Percentiles rank a stretch among this genome's conserved stretches.
Evolutionary conservation across 2,329 filamentous ascomycete genomes (phyloP).

Genomic region (Neofusicoccum umdonicola): DNA sequence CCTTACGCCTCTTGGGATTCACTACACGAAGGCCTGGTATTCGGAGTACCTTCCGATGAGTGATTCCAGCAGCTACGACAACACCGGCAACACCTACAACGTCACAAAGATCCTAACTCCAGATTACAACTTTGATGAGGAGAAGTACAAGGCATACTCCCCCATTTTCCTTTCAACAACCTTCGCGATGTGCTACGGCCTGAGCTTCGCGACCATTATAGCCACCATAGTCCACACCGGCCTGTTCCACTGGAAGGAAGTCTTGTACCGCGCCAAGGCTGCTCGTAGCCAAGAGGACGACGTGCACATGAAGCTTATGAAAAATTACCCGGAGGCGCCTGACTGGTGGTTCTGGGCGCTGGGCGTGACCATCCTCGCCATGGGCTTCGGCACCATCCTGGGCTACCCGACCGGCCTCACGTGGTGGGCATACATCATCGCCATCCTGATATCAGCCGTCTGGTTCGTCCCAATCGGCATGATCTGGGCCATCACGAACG

Average conservation of each 20-base stretch:
- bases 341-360: constrained; percentile 57
- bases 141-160: constrained; percentile 42
- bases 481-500: constrained; percentile 17
- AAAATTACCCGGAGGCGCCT: constrained; percentile 55
- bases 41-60: constrained; percentile 44
- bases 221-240: constrained; percentile 48
- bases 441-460: constrained; percentile 61
- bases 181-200: constrained; percentile 37
- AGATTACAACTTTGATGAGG: constrained; percentile 32
- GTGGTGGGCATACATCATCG: constrained; percentile 71
- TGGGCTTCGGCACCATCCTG: constrained; percentile 47
- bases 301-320: constrained; percentile 54
- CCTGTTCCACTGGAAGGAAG: constrained; percentile 39
- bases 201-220: constrained; percentile 34
- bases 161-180: constrained; percentile 36
- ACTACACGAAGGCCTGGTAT: constrained; percentile 64
- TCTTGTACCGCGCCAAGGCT: constrained; percentile 43
- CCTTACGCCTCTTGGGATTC: constrained; percentile 26
- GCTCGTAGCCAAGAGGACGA: constrained; percentile 57
- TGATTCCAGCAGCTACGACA: constrained; percentile 57
- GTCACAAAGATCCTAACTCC: constrained; percentile 44
- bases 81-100: constrained; percentile 64
- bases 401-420: constrained; percentile 65
- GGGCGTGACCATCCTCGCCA: constrained; percentile 50
- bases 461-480: constrained; percentile 26